A percentile compares a stretch with the other conserved stretches of the same genome.
Conservation (phyloP, 306 rosid genomes). For the Sicyos edulis region DNA sequence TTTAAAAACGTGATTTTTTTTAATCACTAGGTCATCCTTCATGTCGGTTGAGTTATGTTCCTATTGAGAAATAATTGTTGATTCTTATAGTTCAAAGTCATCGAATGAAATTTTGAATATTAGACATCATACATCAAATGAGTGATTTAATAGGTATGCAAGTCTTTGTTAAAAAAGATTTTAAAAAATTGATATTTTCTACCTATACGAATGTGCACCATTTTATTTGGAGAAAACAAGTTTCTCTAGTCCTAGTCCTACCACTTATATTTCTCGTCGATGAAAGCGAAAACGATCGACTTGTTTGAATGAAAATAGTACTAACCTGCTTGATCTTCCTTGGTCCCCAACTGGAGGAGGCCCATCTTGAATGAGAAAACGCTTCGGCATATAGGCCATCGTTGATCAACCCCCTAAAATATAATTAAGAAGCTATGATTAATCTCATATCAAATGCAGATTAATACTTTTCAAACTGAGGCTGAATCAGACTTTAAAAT, state of each 20-base stretch:
- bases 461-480: background rate
- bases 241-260: constrained; percentile 1
- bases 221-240: too few relatives aligned
- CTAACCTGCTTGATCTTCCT: constrained; percentile 70
- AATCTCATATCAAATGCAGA: constrained; percentile 2
- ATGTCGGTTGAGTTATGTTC: too few relatives aligned
- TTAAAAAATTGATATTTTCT: too few relatives aligned
- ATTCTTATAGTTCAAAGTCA: too few relatives aligned
- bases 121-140: too few relatives aligned
- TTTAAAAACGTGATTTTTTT: too few relatives aligned
- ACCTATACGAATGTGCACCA: too few relatives aligned
- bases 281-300: background rate
- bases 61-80: background rate
- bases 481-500: constrained; percentile 1
- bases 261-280: background rate
- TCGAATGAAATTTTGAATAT: background rate
- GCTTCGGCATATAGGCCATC: constrained; percentile 50
- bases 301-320: background rate
- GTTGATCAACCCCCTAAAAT: constrained; percentile 71
- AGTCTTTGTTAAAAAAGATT: too few relatives aligned
- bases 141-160: too few relatives aligned
- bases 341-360: constrained; percentile 93
- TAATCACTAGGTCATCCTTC: too few relatives aligned
- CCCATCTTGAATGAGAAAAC: constrained; percentile 80
- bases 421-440: constrained; percentile 5